Evolutionary conservation across 2,329 filamentous ascomycete genomes (phyloP).

Genomic region (Huntiella savannae): DNA sequence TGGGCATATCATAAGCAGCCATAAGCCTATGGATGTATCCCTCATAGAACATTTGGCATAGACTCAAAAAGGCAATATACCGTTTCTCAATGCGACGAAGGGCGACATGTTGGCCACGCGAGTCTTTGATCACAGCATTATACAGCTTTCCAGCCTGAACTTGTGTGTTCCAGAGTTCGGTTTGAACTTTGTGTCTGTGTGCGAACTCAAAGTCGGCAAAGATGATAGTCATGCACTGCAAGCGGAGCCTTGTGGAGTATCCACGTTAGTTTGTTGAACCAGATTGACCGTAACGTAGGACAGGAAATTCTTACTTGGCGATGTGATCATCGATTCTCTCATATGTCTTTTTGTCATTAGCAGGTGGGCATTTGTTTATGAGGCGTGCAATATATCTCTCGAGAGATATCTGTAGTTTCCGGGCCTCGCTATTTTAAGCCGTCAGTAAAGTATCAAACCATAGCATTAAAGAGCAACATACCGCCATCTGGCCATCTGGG

Average conservation of each 20-base stretch:
- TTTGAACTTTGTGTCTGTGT: conserved; percentile 43
- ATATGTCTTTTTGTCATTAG: conserved; percentile 24
- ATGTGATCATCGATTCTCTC: conserved; percentile 25
- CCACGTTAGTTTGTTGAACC: not conserved
- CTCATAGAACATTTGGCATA: conserved; percentile 74
- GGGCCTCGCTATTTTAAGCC: conserved; percentile 20
- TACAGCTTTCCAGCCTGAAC: conserved; percentile 60
- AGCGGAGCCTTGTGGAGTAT: conserved; percentile 23
- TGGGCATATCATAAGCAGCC: conserved; percentile 34
- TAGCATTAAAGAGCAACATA: not conserved
- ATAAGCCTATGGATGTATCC: conserved; percentile 65
- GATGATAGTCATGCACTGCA: conserved; percentile 51
- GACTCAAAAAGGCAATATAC: conserved; percentile 72
- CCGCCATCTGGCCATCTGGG: conserved; percentile 12
- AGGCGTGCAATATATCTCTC: conserved; percentile 26
- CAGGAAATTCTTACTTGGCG: conserved; percentile 21
- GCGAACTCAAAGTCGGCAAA: conserved; percentile 54
- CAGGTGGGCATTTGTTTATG: conserved; percentile 19
- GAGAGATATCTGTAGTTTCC: conserved; percentile 25
- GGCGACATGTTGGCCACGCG: conserved; percentile 24
- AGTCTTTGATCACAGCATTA: conserved; percentile 13
- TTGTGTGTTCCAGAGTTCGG: conserved; percentile 62
- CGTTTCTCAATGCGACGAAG: conserved; percentile 63
- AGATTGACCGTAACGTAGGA: not conserved
- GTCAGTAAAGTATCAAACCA: not conserved